phyloP scores from a whole-genome alignment of 371 early-diverging fungal genomes.

The Smittium culicis region DNA sequence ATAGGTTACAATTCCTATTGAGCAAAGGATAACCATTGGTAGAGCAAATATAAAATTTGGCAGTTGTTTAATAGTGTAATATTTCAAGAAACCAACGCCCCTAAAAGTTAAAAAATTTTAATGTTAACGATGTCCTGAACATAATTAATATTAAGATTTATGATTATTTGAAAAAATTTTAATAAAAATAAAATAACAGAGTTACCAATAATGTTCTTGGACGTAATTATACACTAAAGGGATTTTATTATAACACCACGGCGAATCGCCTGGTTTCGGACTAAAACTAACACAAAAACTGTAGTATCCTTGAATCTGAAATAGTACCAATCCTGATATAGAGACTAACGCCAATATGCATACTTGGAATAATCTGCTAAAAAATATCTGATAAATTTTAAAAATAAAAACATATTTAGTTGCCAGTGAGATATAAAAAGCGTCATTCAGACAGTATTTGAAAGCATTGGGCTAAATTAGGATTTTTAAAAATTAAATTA shows the following conservation, averaged over 20 bases:
- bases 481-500: too few relatives aligned
- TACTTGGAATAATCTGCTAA: not conserved
- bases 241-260: slow-evolving; percentile 50
- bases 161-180: slow-evolving; percentile 13
- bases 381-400: not conserved
- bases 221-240: slow-evolving; percentile 73
- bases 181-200: not conserved
- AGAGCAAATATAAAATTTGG: slow-evolving; percentile 81
- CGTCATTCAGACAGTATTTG: too few relatives aligned
- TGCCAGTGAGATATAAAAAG: too few relatives aligned
- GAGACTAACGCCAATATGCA: slow-evolving; percentile 32
- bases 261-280: slow-evolving; percentile 22
- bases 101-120: slow-evolving; percentile 14
- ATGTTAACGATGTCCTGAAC: slow-evolving; percentile 21
- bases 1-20: slow-evolving; percentile 43
- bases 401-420: too few relatives aligned
- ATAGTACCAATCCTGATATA: slow-evolving; percentile 42
- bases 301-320: slow-evolving; percentile 56
- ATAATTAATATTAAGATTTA: not conserved
- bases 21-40: slow-evolving; percentile 56
- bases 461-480: too few relatives aligned
- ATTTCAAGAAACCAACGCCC: slow-evolving; percentile 65
- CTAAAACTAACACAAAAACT: slow-evolving; percentile 39
- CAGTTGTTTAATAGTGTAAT: slow-evolving; percentile 64
- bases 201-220: slow-evolving; percentile 69